A percentile compares a stretch with the other conserved stretches of the same genome.
phyloP scores from a whole-genome alignment of 164 flowering plant genomes.

The Macadamia integrifolia region DNA sequence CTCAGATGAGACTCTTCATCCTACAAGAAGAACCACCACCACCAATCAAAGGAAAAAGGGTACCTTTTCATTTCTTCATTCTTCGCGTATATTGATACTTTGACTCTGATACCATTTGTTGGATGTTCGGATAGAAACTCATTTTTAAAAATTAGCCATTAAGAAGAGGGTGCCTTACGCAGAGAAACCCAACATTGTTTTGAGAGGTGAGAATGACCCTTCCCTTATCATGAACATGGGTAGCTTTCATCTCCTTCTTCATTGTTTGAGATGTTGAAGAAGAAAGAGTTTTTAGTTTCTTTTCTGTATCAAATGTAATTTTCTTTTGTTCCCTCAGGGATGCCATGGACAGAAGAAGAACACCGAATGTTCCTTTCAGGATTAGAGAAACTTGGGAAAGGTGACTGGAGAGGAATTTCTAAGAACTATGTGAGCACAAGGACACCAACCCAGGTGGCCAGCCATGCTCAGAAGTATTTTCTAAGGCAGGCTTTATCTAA shows the following conservation, averaged over 20 bases:
- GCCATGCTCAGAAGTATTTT: conserved; percentile 40
- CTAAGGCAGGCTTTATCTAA: conserved; percentile 18
- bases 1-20: conserved; percentile 21
- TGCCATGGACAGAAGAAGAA: conserved; percentile 39
- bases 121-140: too few species aligned
- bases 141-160: too few species aligned
- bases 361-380: conserved; percentile 30
- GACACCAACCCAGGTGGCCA: conserved; percentile 40
- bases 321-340: conserved; percentile 15
- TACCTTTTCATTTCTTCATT: background rate
- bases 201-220: too few species aligned
- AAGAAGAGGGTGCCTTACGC: too few species aligned
- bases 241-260: too few species aligned
- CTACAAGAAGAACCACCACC: background rate
- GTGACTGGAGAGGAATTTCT: conserved; percentile 43
- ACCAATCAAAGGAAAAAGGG: conserved; percentile 22
- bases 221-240: too few species aligned
- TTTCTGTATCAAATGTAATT: too few species aligned
- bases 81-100: too few species aligned
- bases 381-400: conserved; percentile 32
- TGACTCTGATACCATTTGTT: too few species aligned
- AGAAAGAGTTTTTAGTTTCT: too few species aligned
- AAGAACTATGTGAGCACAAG: conserved; percentile 32
- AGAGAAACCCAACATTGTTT: too few species aligned
- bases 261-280: too few species aligned